phyloP scores from a whole-genome alignment of 1,284 basidiomycete genomes.

The Xanthoconium separans region DNA sequence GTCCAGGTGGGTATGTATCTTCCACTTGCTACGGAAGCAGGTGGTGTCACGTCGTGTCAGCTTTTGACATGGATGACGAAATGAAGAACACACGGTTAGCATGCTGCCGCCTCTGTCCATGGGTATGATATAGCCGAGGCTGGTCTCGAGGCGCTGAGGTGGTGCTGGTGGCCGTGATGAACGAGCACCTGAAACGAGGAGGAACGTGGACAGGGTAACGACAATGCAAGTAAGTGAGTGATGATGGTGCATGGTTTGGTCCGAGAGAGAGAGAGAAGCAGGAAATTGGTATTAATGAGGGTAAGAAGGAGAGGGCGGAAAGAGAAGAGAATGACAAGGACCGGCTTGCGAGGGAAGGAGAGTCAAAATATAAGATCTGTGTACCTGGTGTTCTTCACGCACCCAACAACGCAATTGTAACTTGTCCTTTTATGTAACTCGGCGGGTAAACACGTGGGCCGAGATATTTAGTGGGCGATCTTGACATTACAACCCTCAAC shows the following conservation, averaged over 20 bases:
- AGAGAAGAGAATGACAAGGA: neutral
- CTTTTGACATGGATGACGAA: neutral
- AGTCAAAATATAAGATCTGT: neutral
- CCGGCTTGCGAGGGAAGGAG: conserved; percentile 1
- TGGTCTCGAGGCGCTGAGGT: conserved; percentile 23
- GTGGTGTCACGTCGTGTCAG: neutral
- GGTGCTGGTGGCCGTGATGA: conserved; percentile 2
- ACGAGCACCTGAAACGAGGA: conserved; percentile 5
- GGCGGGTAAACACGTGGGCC: neutral
- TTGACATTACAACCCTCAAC: too few species aligned
- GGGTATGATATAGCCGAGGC: conserved; percentile 47
- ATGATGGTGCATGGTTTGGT: conserved; percentile 10
- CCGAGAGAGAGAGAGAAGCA: neutral
- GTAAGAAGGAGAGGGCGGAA: neutral
- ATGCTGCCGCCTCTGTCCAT: conserved; percentile 41
- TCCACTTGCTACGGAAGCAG: conserved; percentile 46
- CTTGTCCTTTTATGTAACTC: conserved; percentile 3
- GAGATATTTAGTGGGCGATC: neutral
- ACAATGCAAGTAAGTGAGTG: conserved; percentile 10
- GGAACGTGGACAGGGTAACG: conserved; percentile 6
- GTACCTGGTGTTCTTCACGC: neutral
- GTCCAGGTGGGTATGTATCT: conserved; percentile 67
- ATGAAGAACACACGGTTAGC: conserved; percentile 42
- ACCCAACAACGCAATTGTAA: neutral
- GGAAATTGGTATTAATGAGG: too few species aligned